Evolutionary conservation across 2,329 filamentous ascomycete genomes (phyloP), one percentile per base, ranked within the genome.

Genomic region (Thielaviopsis populi): DNA sequence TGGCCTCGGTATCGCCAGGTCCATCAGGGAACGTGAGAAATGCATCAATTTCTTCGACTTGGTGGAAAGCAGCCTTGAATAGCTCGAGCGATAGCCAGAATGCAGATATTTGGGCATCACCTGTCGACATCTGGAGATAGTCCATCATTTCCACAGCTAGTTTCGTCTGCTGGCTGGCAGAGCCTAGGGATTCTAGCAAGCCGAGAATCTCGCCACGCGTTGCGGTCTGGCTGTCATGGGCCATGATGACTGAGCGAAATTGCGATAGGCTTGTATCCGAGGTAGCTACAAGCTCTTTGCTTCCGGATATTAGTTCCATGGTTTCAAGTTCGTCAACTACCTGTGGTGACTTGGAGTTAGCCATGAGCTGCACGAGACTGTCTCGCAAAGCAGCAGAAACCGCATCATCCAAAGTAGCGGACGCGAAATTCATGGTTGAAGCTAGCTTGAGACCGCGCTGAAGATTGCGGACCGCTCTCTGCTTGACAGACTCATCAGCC

Each of bases 11-110:
- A 27, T 76, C 74, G 53, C 79, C 76, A 5, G 72, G 24, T 8
- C 30, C 62, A 33, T 59, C 59, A 3, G 59, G 54, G 13, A 81
- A 74, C 69, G 85, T 81, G 7, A 95, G 74, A 46, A 94, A 83
- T 46, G 85, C 82, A 65, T 88, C 84, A 3, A 89, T 72, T 6
- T 82, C 80, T 1, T 79, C 75, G 17, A 79, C 77, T 1, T 76
- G 74, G 3, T 74, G 72, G 19, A 83, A 75, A 7, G 79, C 77
- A 2, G 81, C 78, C 69, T 85, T 84, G 8, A 91, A 73, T 1
- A 92, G 79, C 68, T 88, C 83, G 64, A 91, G 83, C 0, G 87
- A 82, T 2, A 96, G 76, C 91, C 91, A 96, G 69, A 89, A 88
- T 2, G 86, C 83, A 13, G 89, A 83, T 30, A 92, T 73, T 67